Evolutionary conservation across 2,329 filamentous ascomycete species (phyloP), one percentile per base, ranked within the genome.

Genomic region (Capronia americana): DNA sequence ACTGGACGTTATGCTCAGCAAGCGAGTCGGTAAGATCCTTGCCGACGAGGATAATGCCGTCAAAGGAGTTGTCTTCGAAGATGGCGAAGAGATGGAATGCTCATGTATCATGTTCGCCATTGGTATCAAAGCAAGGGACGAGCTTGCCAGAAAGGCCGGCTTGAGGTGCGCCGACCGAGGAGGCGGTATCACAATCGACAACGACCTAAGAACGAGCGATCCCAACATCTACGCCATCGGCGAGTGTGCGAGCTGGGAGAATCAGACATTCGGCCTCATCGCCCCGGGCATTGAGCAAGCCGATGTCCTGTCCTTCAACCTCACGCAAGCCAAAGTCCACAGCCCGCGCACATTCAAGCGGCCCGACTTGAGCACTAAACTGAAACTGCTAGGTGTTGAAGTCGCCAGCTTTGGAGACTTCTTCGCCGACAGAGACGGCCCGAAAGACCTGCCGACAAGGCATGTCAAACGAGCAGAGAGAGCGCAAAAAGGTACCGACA

Each of bases 401-500:
- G 93, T 97, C 4, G 93, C 93, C 20, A 95, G 91, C 74, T 97
- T 97, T 75, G 93, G 93, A 0, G 93, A 97, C 76, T 97, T 93
- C 81, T 97, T 97, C 71, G 93, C 93, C 0, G 93, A 97, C 73
- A 83, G 91, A 32, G 91, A 96, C 74, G 92, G 92, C 0, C 92
- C 92, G 0, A 90, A 89, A 69, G 84, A 88, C 55, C 80, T 94
- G n/a, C 92, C 92, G 0, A 85, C 84, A 67, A 79, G 80, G 53
- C 75, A 78, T 59, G 83, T 79, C 11, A 75, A 76, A 20, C 83
- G 82, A 71, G 79, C 81, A 59, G 78, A 75, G 32, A 76, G 77
- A n/a, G 64, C 71, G 30, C 74, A 80, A 69, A 51, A 24, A 48
- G 65, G 24, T 38, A 54, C 28, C 8, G 23, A 38, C 10, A 11